Base-by-base conservation (phyloP, 371 early-diverging fungal genomes). In the Basidiobolus meristosporus region DNA sequence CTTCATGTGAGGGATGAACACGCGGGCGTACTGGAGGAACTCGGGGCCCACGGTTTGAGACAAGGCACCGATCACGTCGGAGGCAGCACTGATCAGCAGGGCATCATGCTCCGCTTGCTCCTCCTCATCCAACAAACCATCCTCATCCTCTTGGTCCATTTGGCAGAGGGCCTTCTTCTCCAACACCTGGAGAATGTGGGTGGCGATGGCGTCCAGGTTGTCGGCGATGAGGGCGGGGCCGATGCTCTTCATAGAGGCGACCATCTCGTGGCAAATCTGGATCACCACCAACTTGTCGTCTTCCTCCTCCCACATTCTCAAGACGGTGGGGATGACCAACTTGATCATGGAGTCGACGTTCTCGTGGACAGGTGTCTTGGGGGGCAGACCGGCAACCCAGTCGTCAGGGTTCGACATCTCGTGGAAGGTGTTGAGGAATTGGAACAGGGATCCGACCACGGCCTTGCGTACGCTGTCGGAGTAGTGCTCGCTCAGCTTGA, bases 91-190 rank as follows among this genome's bases (percentile, higher is more conserved):
- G 38, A 89, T 82, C 26, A 89, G 56, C 19, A 85, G 40, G 10
- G 84, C 74, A 40, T 90, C 90, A 20, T 70, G 75, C 47, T 89
- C 89, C 1, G 84, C 79, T 47, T 77, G 67, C 37, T 87, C 87
- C 39, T 83, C 89, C 20, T 78, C 78, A 38, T 76, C 85, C 37
- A 65, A 49, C 22, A 67, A 59, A 6, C 66, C 75, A 16, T 58
- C 65, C 17, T 80, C 75, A 23, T 82, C 81, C 16, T 71, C 84
- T 46, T 82, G 81, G 28, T 57, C 53, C 20, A 52, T 39, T 53
- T 90, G 90, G 43, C 88, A 88, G 18, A 68, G 52, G 6, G 86
- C 77, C 51, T 77, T 71, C 58, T 79, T 77, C 40, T 83, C 72
- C 39, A 90, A 74, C 10, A 88, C 66, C 36, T 69, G 57, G 7